These are phyloP conservation scores for Wickerhamomyces bovis DNA, from an alignment of 805 yeast species.

Conservation along the genomic window DNA sequence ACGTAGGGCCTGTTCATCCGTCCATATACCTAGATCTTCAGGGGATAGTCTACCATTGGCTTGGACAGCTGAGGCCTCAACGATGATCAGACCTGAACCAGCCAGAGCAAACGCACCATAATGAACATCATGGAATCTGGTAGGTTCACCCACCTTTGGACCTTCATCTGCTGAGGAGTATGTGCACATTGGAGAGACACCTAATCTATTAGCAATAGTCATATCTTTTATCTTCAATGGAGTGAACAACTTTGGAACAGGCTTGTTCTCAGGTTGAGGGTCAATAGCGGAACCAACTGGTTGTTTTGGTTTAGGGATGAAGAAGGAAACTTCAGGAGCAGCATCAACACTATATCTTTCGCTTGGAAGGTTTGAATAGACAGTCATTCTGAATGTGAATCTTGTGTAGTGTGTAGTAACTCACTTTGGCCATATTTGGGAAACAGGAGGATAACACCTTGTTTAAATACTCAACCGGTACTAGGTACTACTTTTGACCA, in stretches of 20 bases:
- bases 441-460: too few relatives aligned
- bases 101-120: conserved; percentile 41
- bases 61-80: conserved; percentile 39
- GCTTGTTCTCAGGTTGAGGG: not conserved
- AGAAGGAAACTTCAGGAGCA: conserved; percentile 1
- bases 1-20: conserved; percentile 40
- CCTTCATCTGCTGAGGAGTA: conserved; percentile 33
- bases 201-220: conserved; percentile 41
- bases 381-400: not conserved
- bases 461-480: too few relatives aligned
- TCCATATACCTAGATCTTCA: conserved; percentile 45
- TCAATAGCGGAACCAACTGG: conserved; percentile 3
- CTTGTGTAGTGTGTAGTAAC: not conserved
- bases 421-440: too few relatives aligned
- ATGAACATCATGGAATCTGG: conserved; percentile 43
- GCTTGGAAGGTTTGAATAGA: not conserved
- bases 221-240: conserved; percentile 16
- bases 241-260: conserved; percentile 16
- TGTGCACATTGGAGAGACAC: conserved; percentile 53
- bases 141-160: conserved; percentile 31
- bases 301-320: conserved; percentile 2
- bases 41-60: conserved; percentile 38
- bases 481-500: too few relatives aligned
- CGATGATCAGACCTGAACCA: conserved; percentile 44
- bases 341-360: conserved; percentile 2